These are phyloP conservation scores for Plectranthus barbatus DNA, from an alignment of 257 asterid genomes.

Conservation along the genomic window DNA sequence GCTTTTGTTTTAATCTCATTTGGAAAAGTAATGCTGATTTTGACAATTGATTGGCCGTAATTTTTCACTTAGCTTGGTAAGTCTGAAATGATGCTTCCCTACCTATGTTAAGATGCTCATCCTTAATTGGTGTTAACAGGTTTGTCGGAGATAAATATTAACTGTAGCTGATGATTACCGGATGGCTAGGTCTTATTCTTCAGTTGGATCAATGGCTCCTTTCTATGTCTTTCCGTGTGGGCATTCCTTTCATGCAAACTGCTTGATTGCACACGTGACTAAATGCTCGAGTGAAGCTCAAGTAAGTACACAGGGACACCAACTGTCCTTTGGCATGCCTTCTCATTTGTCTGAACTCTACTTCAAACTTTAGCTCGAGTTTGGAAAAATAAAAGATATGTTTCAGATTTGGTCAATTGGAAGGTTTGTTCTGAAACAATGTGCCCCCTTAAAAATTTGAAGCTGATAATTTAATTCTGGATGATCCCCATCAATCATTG, in stretches of 20 bases:
- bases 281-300: slow-evolving; percentile 74
- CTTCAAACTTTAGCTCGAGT: too few relatives aligned
- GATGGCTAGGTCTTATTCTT: slow-evolving; percentile 57
- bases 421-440: not conserved
- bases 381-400: not conserved
- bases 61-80: not conserved
- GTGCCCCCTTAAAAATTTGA: too few relatives aligned
- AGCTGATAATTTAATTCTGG: too few relatives aligned
- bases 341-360: too few relatives aligned
- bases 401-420: not conserved
- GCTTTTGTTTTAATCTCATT: not conserved
- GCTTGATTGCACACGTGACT: slow-evolving; percentile 91
- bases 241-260: slow-evolving; percentile 87
- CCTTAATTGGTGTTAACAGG: slow-evolving; percentile 41
- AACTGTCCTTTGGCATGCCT: not conserved
- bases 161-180: slow-evolving; percentile 56
- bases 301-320: slow-evolving; percentile 45
- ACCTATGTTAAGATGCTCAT: slow-evolving; percentile 10
- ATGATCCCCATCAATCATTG: not conserved
- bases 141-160: slow-evolving; percentile 68
- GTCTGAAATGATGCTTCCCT: slow-evolving; percentile 7
- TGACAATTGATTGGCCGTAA: not conserved
- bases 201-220: slow-evolving; percentile 91
- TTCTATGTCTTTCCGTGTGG: slow-evolving; percentile 97
- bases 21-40: not conserved